Evolutionary conservation across 768 basidiomycete genomes (phyloP), one percentile per base, ranked within the genome.

Genomic region (Termitomyces sp.): DNA sequence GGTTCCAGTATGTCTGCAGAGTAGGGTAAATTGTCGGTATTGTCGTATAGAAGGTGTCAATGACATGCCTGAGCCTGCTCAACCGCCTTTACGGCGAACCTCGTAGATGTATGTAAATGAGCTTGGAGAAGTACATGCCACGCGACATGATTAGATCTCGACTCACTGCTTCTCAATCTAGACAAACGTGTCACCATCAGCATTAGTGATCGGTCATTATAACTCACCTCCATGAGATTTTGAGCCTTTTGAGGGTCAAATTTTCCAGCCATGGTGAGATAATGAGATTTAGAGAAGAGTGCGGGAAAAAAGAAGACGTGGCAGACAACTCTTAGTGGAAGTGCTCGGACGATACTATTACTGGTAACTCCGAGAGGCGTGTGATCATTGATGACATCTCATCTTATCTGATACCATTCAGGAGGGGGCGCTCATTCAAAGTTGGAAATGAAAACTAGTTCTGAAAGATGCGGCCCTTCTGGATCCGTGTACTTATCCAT

Each of bases 141-240:
- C 45, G 31, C 46, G 3, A 21, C 15, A 28, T 33, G 40, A 51
- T 19, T 30, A 38, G 17, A 14, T 41, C 26, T 30, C 40, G 50
- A 62, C 89, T 71, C 67, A 94, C 88, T 97, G 94, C 80, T 94
- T 95, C 76, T 98, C 96, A 60, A 99, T 96, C 91, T 94, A 74
- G 17, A 15, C 33, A 14, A 38, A 51, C 30, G 15, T 23, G 23
- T 26, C 31, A 48, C 30, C n/a, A 35, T 50, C 9, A 51, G 30
- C 59, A 41, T 45, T 30, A 45, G 40, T 38, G 37, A 58, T 65
- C 56, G 50, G 7, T 37, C 53, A 46, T 10, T 43, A 44, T 17
- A 21, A 68, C 81, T 62, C 67, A 92, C 91, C 83, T 98, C 94
- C 60, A 83, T 75, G 64, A 86, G 79, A 77, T 98, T 98, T 72